Evolutionary conservation across 2,329 filamentous ascomycete species (phyloP).

Genomic region (Ramularia collo-cygni): DNA sequence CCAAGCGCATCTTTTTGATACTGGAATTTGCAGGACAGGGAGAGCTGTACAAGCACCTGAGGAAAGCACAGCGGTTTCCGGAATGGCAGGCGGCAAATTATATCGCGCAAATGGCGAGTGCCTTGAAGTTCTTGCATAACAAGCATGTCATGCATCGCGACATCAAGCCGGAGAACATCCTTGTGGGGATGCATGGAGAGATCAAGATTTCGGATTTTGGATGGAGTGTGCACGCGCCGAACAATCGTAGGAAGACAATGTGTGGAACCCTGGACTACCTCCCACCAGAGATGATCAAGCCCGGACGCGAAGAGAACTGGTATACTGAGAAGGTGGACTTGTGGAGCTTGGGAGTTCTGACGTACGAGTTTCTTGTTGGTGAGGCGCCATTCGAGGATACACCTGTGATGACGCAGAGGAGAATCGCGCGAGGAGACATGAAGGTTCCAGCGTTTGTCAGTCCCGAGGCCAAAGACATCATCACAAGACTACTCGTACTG

Average conservation of each 20-base stretch:
- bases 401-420: conserved; percentile 84
- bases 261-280: conserved; percentile 97
- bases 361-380: conserved; percentile 92
- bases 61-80: conserved; percentile 70
- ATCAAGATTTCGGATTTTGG: conserved; percentile 98
- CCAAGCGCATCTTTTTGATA: conserved; percentile 79
- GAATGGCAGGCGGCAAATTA: conserved; percentile 85
- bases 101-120: conserved; percentile 84
- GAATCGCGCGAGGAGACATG: conserved; percentile 88
- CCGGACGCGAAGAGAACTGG: conserved; percentile 70
- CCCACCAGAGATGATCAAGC: conserved; percentile 93
- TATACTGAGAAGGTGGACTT: conserved; percentile 95
- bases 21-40: conserved; percentile 81
- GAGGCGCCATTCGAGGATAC: conserved; percentile 97
- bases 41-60: conserved; percentile 80
- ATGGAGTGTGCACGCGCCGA: conserved; percentile 96
- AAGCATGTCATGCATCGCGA: conserved; percentile 97
- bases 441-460: conserved; percentile 85
- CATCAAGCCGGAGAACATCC: conserved; percentile 96
- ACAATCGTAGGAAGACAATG: conserved; percentile 88
- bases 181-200: conserved; percentile 92
- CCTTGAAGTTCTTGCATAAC: conserved; percentile 82
- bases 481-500: conserved; percentile 82
- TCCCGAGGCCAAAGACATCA: conserved; percentile 81
- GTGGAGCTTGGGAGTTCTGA: conserved; percentile 91